Base-by-base conservation (phyloP, 1,284 basidiomycete species). In the Cystobasidiaceae sp. region DNA sequence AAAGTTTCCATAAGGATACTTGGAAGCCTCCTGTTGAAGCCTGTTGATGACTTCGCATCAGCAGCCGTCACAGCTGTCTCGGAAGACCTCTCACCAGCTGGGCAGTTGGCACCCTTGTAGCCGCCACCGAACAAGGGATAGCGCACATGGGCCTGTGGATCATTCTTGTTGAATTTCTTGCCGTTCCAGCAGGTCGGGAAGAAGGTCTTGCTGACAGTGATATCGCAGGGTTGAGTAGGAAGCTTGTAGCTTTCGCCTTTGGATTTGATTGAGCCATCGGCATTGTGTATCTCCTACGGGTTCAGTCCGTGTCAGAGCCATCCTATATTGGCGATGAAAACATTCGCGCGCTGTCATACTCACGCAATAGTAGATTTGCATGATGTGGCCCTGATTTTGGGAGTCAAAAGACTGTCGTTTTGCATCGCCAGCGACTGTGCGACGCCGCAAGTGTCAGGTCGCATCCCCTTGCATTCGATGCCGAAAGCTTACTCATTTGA, bases 111-210 rank as follows among this genome's bases (percentile, higher is more conserved):
- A 17, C 60, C 60, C 9, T 41, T 27, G 3, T 13, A 52, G 23
- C 60, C 60, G 17, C 30, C 60, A 3, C 60, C 60, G 13, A 28
- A 43, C 11, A n/a, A 6, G 11, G 60, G 60, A 51, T 62, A 62
- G 5, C 19, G 30, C 8, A 61, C 59, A 23, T 61, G 59, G 7
- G 59, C 48, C 5, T 39, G 37, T n/a, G 37, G n/a, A n/a, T 34
- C 6, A 7, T 5, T 19, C 13, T 11, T 44, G 8, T 51, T 27
- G 37, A 41, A 62, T 4, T 34, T 15, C 19, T 54, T 37, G 21
- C 60, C 60, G 19, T 62, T 62, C 60, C 60, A 62, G 60, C 60
- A 62, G 6, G 60, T 62, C 3, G 60, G 60, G 33, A 62, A 62
- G 21, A 33, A 54, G 7, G 37, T 44, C 19, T 62, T 62, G 37